Evolutionary conservation across 768 basidiomycete genomes (phyloP).

Genomic region (Leucocoprinus birnbaumii): DNA sequence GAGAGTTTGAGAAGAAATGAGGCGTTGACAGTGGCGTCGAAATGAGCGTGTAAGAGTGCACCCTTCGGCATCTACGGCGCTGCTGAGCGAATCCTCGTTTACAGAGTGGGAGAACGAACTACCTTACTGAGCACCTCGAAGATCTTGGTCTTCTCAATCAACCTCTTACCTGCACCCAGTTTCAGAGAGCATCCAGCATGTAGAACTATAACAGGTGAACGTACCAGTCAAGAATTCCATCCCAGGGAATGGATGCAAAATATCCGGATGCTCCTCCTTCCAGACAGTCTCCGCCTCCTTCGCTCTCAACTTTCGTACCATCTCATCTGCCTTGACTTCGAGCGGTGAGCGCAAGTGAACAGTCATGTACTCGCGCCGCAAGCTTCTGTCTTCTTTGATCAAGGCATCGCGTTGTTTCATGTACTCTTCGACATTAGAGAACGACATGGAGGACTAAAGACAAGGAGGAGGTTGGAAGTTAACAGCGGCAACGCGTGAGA

Average conservation of each 20-base stretch:
- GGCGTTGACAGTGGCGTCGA: slow-evolving; percentile 69
- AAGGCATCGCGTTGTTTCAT: slow-evolving; percentile 29
- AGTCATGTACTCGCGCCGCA: slow-evolving; percentile 45
- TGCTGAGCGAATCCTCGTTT: neutral
- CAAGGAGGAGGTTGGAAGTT: too few relatives aligned
- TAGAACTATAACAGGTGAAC: too few relatives aligned
- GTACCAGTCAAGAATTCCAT: slow-evolving; percentile 49
- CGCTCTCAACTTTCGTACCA: slow-evolving; percentile 6
- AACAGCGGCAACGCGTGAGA: too few relatives aligned
- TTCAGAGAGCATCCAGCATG: neutral
- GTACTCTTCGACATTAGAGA: slow-evolving; percentile 25
- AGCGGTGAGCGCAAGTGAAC: slow-evolving; percentile 25
- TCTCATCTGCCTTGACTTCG: slow-evolving; percentile 53
- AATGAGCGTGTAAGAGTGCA: slow-evolving; percentile 67
- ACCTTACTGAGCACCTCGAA: slow-evolving; percentile 56
- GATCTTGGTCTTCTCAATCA: slow-evolving; percentile 59
- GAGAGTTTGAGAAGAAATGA: slow-evolving; percentile 51
- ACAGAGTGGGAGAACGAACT: neutral
- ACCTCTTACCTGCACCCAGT: slow-evolving; percentile 14
- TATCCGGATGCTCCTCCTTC: slow-evolving; percentile 5
- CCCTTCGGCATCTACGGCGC: slow-evolving; percentile 75
- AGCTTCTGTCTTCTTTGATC: slow-evolving; percentile 42
- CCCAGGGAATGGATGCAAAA: slow-evolving; percentile 14
- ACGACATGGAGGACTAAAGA: slow-evolving; percentile 6
- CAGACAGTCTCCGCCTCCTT: slow-evolving; percentile 11